Evolutionary conservation across 768 basidiomycete species (phyloP).

Genomic region (Lactarius vividus): DNA sequence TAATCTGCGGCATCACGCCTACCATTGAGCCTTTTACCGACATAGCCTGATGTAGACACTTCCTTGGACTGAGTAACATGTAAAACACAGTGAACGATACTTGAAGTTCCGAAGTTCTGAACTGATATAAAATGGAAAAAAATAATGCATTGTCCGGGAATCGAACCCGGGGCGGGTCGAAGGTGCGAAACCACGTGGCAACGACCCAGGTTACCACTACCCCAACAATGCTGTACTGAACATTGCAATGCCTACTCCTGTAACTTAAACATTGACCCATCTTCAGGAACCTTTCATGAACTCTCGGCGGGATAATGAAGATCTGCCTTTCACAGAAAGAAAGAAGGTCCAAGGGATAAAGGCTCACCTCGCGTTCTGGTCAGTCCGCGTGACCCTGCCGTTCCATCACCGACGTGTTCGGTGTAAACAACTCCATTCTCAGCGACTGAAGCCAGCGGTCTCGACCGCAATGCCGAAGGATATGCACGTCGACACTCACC

Average conservation of each 20-base stretch:
- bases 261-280: too few relatives aligned
- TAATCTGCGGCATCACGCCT: too few relatives aligned
- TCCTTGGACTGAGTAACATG: too few relatives aligned
- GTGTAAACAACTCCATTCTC: not conserved
- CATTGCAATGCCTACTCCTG: too few relatives aligned
- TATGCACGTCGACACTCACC: not conserved
- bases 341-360: constrained; percentile 35
- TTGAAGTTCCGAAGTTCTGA: too few relatives aligned
- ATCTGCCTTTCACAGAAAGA: constrained; percentile 41
- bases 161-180: constrained; percentile 29
- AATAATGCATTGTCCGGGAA: constrained; percentile 25
- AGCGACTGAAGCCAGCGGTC: not conserved
- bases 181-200: constrained; percentile 12
- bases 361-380: too few relatives aligned
- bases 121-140: not conserved
- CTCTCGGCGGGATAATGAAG: constrained; percentile 49
- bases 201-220: constrained; percentile 31
- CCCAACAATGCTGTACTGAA: constrained; percentile 22
- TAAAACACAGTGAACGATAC: too few relatives aligned
- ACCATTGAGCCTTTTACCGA: too few relatives aligned
- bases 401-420: not conserved
- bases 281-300: not conserved
- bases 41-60: too few relatives aligned
- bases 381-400: not conserved
- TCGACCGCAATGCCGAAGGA: not conserved